Evolutionary conservation across 129 eudicot species (phyloP), one percentile per base, ranked within the genome.

Genomic region (Pseudognaphalium luteoalbum): DNA sequence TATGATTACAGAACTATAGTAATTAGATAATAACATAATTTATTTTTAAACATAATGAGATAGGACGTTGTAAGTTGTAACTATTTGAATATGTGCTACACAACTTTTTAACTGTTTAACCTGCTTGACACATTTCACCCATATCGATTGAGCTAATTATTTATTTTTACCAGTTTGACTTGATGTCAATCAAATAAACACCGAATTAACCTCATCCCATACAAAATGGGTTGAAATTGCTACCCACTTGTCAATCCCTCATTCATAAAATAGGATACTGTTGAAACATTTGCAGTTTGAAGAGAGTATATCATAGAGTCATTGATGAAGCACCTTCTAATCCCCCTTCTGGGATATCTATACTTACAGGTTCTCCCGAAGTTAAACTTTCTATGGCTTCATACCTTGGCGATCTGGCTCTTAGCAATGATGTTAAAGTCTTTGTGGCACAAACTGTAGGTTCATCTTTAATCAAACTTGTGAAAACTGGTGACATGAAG

Each of bases 371-470:
- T 65, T 78, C 97, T 8, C 90, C 89, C 16, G 91, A 93, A 44
- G 84, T 89, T 37, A 90, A 93, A 84, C 51, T 93, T 17, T 84
- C 98, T 28, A 90, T 93, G 98, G 98, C 98, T 61, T 74, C 86
- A 56, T 84, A 83, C 82, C 91, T 93, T 2, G 98, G 98, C 11
- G 97, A 93, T 58, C 82, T 90, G 81, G 97, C 79, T 35, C 87
- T 93, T 22, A 93, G 93, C 83, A 93, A 93, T 14, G 98, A 93
- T 8, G 80, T 91, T 39, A 93, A 93, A 81, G 93, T 89, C 52
- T 73, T 80, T 60, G 98, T 93, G 63, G 97, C 97, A 51, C 66
- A 81, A 70, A 90, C 87, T 2, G 98, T 84, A 3, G 98, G 98
- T 29, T 86, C 87, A 33, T 82, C 97, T 22, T 76, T 93, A 47